A percentile compares a stretch with the other conserved stretches of the same genome.
These are phyloP conservation scores for Dendrobium officinale DNA, from an alignment of 106 monocot genomes.

Conservation along the genomic window DNA sequence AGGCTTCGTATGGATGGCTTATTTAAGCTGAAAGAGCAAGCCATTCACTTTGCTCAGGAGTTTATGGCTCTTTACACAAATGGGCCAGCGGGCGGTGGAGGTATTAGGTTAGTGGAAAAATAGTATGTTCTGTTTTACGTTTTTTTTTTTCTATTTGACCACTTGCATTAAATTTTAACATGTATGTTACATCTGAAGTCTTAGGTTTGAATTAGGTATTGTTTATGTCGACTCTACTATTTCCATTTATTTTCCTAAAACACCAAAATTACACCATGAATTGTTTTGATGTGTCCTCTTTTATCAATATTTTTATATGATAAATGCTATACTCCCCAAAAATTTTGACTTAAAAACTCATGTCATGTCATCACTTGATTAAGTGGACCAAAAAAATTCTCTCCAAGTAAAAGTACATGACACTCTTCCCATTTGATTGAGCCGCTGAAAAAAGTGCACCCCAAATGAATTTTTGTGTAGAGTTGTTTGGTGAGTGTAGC, in stretches of 20 bases:
- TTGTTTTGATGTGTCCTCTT: neutral
- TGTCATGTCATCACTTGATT: too few relatives aligned
- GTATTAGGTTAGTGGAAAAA: conserved; percentile 49
- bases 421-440: too few relatives aligned
- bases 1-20: conserved; percentile 95
- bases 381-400: too few relatives aligned
- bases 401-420: too few relatives aligned
- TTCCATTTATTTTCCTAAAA: neutral
- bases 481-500: too few relatives aligned
- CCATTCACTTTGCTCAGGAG: conserved; percentile 58
- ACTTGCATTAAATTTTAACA: neutral
- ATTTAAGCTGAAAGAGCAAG: conserved; percentile 66
- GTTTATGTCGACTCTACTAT: neutral
- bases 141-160: neutral
- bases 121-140: conserved; percentile 6
- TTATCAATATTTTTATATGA: neutral
- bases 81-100: conserved; percentile 98
- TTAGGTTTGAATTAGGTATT: neutral
- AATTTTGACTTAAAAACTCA: too few relatives aligned
- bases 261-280: neutral
- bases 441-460: too few relatives aligned
- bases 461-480: too few relatives aligned
- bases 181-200: neutral
- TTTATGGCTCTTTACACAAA: conserved; percentile 94
- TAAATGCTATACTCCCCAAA: too few relatives aligned